Base-by-base conservation (phyloP, 2,329 filamentous ascomycete species). In the Penicillium sp. region DNA sequence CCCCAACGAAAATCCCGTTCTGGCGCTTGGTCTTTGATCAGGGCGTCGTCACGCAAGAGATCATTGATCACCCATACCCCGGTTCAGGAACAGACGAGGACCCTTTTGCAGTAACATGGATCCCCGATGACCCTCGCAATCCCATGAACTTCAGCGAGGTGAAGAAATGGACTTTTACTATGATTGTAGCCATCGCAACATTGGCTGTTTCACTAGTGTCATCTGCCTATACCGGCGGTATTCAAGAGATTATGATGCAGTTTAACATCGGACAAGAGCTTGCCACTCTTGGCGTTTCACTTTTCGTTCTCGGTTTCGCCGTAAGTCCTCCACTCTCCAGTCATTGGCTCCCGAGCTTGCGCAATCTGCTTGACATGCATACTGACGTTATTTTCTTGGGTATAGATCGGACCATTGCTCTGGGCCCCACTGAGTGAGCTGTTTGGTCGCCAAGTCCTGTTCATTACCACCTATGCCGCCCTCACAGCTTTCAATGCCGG, bases 131-230 rank as follows among this genome's bases (percentile, higher is more conserved):
- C 63, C 76, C 78, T 9, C 77, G 80, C 55, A 85, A 88, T 64
- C 83, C 85, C 1, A 77, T 84, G 74, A 71, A 72, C 43, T 85
- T 81, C 58, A 68, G 75, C 9, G 52, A 61, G 2, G 48, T 61
- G 26, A 78, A 77, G 66, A 87, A 87, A 70, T 88, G 85, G 84
- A 63, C 65, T 28, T 79, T 84, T 55, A 84, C 82, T 2, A 61
- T 78, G 45, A 64, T 84, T 35, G 79, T 84, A 49, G 83, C 84
- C 12, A 59, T 84, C 26, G 80, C 84, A 13, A 85, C 83, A 1
- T 74, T 89, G 38, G 83, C 71, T 26, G 83, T 88, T 28, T 74
- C 85, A 3, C 84, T 89, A 58, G 79, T 81, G 47, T 85, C 82
- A 17, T 84, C 81, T 1, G 84, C 84, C 10, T 64, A 63, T 26